These are phyloP conservation scores for Hydnum rufescens DNA, from an alignment of 768 basidiomycete genomes.

Conservation along the genomic window DNA sequence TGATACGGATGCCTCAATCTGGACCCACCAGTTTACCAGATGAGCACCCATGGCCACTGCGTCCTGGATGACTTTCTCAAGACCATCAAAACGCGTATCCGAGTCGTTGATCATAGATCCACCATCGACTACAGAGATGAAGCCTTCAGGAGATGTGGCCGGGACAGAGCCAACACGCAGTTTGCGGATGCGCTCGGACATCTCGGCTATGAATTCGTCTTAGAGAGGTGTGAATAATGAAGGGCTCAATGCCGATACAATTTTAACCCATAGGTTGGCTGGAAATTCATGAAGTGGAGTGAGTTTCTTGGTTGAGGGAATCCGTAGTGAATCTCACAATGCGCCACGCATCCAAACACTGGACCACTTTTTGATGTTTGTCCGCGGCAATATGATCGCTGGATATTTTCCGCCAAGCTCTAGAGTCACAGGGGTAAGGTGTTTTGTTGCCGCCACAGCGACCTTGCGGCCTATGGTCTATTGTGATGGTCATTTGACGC, in stretches of 20 bases:
- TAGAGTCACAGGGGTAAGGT: slow-evolving; percentile 79
- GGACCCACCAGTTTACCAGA: slow-evolving; percentile 42
- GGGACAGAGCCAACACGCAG: slow-evolving; percentile 63
- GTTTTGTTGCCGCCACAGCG: slow-evolving; percentile 61
- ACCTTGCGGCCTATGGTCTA: slow-evolving; percentile 31
- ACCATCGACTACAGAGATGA: slow-evolving; percentile 55
- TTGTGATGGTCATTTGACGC: not conserved
- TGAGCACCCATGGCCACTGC: slow-evolving; percentile 52
- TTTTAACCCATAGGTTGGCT: slow-evolving; percentile 92
- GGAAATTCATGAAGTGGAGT: slow-evolving; percentile 1
- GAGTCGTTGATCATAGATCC: slow-evolving; percentile 80
- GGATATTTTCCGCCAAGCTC: slow-evolving; percentile 96
- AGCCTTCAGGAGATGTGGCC: slow-evolving; percentile 39
- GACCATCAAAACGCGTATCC: slow-evolving; percentile 44
- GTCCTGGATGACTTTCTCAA: slow-evolving; percentile 42
- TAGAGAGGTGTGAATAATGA: slow-evolving; percentile 65
- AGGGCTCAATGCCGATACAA: slow-evolving; percentile 89
- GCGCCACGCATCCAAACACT: slow-evolving; percentile 79
- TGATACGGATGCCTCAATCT: slow-evolving; percentile 45
- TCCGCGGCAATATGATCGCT: slow-evolving; percentile 68
- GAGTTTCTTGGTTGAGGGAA: not conserved
- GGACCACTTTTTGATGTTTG: slow-evolving; percentile 61
- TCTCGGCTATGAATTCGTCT: slow-evolving; percentile 45
- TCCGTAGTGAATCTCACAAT: slow-evolving; percentile 41
- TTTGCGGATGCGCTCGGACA: slow-evolving; percentile 41